Evolutionary conservation across 164 flowering plant species (phyloP).

Genomic region (Vitis rupestris): DNA sequence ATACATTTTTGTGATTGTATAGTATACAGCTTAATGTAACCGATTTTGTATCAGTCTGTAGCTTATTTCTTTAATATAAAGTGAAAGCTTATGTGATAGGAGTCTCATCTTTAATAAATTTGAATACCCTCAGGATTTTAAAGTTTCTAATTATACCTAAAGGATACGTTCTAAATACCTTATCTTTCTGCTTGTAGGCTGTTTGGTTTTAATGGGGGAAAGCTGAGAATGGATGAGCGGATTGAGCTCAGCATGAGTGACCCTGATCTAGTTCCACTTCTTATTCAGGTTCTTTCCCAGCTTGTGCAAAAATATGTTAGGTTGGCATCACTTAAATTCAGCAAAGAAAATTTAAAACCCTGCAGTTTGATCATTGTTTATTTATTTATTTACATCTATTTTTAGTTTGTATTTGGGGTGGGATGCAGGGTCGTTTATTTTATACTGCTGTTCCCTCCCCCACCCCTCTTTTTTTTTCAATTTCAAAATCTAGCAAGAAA

Average conservation of each 20-base stretch:
- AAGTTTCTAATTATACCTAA: neutral
- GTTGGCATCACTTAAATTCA: neutral
- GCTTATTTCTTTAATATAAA: neutral
- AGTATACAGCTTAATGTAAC: too few species aligned
- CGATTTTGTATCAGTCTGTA: too few species aligned
- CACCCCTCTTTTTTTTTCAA: too few species aligned
- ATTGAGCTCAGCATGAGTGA: constrained; percentile 95
- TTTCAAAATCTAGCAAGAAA: too few species aligned
- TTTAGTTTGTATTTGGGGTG: too few species aligned
- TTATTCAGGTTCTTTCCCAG: constrained; percentile 69
- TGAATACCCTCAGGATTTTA: neutral
- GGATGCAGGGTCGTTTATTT: too few species aligned
- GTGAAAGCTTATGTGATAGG: too few species aligned
- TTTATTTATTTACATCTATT: neutral
- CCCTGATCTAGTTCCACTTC: constrained; percentile 90
- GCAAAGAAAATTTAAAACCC: neutral
- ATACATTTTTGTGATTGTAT: too few species aligned
- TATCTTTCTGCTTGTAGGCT: constrained; percentile 48
- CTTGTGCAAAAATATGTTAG: neutral
- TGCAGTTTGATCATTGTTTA: neutral
- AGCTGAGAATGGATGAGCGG: constrained; percentile 91
- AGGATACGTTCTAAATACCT: constrained; percentile 10
- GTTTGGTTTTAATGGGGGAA: constrained; percentile 80
- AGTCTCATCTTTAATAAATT: neutral
- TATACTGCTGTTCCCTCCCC: too few species aligned